phyloP scores from a whole-genome alignment of 2,329 filamentous ascomycete genomes.

The Curvularia spicifera region DNA sequence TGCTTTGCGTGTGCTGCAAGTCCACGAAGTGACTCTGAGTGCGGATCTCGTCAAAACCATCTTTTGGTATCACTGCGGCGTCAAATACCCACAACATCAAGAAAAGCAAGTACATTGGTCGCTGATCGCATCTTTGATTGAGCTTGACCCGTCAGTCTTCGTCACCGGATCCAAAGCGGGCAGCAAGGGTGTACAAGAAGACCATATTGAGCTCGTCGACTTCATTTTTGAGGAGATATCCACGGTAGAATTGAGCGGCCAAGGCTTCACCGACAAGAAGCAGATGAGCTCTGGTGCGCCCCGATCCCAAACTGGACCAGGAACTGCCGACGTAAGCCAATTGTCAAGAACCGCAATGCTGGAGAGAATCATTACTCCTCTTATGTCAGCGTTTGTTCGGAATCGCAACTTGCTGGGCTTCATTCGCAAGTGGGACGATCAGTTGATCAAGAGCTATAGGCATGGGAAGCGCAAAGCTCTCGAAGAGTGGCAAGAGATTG shows the following conservation, averaged over 20 bases:
- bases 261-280: constrained; percentile 15
- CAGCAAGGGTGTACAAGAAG: constrained; percentile 16
- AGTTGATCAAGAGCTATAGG: constrained; percentile 33
- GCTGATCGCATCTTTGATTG: constrained; percentile 42
- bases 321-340: not conserved
- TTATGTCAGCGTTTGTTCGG: constrained; percentile 44
- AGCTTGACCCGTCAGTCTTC: constrained; percentile 44
- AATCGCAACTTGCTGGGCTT: constrained; percentile 46
- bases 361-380: constrained; percentile 36
- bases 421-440: constrained; percentile 44
- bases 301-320: not conserved
- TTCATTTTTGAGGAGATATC: constrained; percentile 44
- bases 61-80: constrained; percentile 47
- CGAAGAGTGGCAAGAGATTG: constrained; percentile 23
- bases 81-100: constrained; percentile 31
- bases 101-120: constrained; percentile 37
- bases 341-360: constrained; percentile 13
- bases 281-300: not conserved
- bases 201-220: constrained; percentile 34
- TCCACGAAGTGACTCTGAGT: constrained; percentile 36
- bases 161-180: constrained; percentile 30
- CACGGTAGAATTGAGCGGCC: constrained; percentile 19
- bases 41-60: constrained; percentile 36
- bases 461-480: constrained; percentile 27
- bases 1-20: constrained; percentile 34